Evolutionary conservation across 176 grass and related monocot species (phyloP), one percentile per base, ranked within the genome.

Genomic region (Musa schizocarpa): DNA sequence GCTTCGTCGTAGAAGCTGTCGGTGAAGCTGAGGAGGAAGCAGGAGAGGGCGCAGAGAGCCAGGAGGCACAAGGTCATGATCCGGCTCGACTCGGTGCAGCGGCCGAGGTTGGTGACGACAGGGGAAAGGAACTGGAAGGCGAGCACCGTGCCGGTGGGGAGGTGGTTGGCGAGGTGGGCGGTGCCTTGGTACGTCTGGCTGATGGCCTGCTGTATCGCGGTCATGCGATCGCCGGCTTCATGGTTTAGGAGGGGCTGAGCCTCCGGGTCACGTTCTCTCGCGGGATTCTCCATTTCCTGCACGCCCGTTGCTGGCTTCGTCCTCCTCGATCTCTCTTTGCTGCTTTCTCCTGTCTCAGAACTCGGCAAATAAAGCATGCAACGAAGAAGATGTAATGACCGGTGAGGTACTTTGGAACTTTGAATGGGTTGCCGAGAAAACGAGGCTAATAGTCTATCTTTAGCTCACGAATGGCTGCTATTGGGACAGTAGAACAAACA

Each of bases 101-200:
- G 66, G 50, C 90, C 94, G 78, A 79, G 63, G 58, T 84, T 82
- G 25, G 86, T 91, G 84, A 91, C 78, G 73, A 87, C 64, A 10
- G 90, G 94, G 68, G 88, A 83, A n/a, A 93, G 88, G 75, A 98
- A 48, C 52, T 89, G 83, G 81, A 98, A 98, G 34, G 88, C 82
- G 26, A 98, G 90, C 9, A 91, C 86, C 9, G 88, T 87, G 55
- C 94, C 90, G 0, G 90, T 98, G 0, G 90, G 90, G n/a, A 93
- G 88, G 88, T 85, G 87, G 80, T 87, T 98, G 8, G 88, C 90
- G 16, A 98, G 88, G 83, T 92, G 83, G 2, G 93, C 83, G 1
- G 85, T 84, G 87, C 86, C 88, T 73, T 69, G 77, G 71, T 88
- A 73, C 25, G 76, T 75, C 71, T 73, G 20, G 61, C 61, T 53